Base-by-base conservation (phyloP, 2,329 filamentous ascomycete genomes). In the Penicillium rolfsii region DNA sequence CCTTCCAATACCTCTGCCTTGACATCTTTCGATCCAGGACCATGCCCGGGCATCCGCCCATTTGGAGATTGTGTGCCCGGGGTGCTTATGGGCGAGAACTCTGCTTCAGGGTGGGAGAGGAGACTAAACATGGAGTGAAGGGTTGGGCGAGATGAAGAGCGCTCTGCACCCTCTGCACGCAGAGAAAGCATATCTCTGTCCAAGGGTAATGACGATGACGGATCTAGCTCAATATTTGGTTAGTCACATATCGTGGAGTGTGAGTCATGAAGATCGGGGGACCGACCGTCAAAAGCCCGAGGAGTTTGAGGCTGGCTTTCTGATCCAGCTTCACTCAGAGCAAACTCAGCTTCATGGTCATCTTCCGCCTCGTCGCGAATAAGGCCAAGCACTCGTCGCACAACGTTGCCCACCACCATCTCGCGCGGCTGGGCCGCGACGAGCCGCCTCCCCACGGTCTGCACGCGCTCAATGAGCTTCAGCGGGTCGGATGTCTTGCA, bases 351-450 rank as follows among this genome's bases (percentile, higher is more conserved):
- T 62, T 91, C 91, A 60, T 89, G 82, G 68, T 92, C 89, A 70
- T 96, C 91, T 69, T 91, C 89, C 41, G 91, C 90, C 72, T 98
- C 93, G 72, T 97, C 93, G 55, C 95, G 88, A 66, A 99, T 95
- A 65, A 99, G 84, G 46, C 93, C 91, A 40, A 99, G 82, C 2
- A 98, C 91, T 64, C 95, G 88, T 62, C 93, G 88, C 50, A 97
- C 91, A 68, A 99, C 93, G 73, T 99, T 99, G 55, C 93, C 94
- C 48, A 97, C 92, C 5, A 93, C 91, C 69, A 97, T 89, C 79
- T 98, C 95, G 62, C 90, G 87, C 16, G 94, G 94, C 71, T 96
- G 92, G 7, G 95, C 93, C 58, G 89, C 86, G 38, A 90, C 88
- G 46, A 99, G 83, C 58, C 88, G 86, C 68, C 87, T 85, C 58